phyloP scores from a whole-genome alignment of 768 basidiomycete genomes.

The Dacryopinax spathularia region DNA sequence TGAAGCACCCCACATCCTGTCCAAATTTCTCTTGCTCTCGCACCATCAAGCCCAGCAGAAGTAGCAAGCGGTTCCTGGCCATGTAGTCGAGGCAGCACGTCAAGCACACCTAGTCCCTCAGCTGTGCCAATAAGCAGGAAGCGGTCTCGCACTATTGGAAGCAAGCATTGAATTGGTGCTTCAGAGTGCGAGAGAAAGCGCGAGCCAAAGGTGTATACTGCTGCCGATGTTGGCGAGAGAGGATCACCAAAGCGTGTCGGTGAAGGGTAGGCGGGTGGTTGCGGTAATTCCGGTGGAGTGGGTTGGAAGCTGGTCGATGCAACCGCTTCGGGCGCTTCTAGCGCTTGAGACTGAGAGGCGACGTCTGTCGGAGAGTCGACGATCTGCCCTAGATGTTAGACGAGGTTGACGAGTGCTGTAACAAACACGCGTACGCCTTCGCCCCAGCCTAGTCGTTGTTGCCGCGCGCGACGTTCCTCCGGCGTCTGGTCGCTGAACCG shows the following conservation, averaged over 20 bases:
- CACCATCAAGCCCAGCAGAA: conserved; percentile 49
- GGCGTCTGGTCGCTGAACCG: conserved; percentile 14
- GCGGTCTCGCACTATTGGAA: conserved; percentile 51
- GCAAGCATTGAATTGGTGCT: conserved; percentile 55
- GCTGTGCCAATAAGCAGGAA: conserved; percentile 68
- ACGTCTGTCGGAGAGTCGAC: neutral
- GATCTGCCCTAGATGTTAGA: neutral
- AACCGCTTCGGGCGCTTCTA: conserved; percentile 9
- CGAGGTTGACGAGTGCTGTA: conserved; percentile 4
- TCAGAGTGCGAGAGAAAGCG: conserved; percentile 72
- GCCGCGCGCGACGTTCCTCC: conserved; percentile 40
- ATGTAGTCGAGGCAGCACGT: conserved; percentile 52
- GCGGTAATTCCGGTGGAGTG: conserved; percentile 28
- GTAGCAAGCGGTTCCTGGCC: neutral
- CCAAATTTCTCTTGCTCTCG: conserved; percentile 55
- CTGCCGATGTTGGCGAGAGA: conserved; percentile 42
- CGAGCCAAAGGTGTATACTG: conserved; percentile 67
- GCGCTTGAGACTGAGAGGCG: neutral
- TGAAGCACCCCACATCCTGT: conserved; percentile 59
- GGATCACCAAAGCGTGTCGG: conserved; percentile 8
- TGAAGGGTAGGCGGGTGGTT: conserved; percentile 11
- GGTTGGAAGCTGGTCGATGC: conserved; percentile 19
- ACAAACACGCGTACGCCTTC: conserved; percentile 25
- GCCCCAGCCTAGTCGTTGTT: conserved; percentile 61
- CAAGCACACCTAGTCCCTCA: conserved; percentile 63